A percentile compares a stretch with the other conserved stretches of the same genome.
Conservation (phyloP, 345 rosid genomes). For the Melaleuca alternifolia region DNA sequence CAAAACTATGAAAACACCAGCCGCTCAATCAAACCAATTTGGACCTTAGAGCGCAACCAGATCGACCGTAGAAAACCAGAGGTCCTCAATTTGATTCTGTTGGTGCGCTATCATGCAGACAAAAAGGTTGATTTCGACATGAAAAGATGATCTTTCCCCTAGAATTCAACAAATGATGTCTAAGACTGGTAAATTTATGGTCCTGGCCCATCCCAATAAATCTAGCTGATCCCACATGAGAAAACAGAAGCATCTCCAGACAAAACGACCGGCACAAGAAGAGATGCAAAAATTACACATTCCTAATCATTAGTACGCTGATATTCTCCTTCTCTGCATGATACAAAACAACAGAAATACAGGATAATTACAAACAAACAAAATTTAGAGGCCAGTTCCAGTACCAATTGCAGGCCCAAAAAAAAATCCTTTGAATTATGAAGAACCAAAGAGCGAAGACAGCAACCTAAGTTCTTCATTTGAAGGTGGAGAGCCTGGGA, state of each 20-base stretch:
- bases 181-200: neutral
- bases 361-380: neutral
- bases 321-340: neutral
- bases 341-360: neutral
- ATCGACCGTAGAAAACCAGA: neutral
- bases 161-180: neutral
- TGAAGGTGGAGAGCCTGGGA: conserved; percentile 85
- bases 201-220: neutral
- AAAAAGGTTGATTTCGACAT: too few species aligned
- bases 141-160: neutral
- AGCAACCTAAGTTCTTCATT: conserved; percentile 17
- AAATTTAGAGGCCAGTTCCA: neutral
- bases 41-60: neutral
- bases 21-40: neutral
- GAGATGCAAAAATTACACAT: neutral
- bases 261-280: neutral
- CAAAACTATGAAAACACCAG: neutral
- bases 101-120: too few species aligned
- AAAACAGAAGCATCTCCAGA: neutral
- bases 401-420: neutral
- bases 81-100: neutral
- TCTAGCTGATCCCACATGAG: neutral
- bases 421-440: neutral
- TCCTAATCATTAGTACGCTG: neutral
- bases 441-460: neutral